Percentiles rank a stretch among this genome's conserved stretches.
phyloP scores from a whole-genome alignment of 2,329 filamentous ascomycete species.

The Pseudogymnoascus sp. region DNA sequence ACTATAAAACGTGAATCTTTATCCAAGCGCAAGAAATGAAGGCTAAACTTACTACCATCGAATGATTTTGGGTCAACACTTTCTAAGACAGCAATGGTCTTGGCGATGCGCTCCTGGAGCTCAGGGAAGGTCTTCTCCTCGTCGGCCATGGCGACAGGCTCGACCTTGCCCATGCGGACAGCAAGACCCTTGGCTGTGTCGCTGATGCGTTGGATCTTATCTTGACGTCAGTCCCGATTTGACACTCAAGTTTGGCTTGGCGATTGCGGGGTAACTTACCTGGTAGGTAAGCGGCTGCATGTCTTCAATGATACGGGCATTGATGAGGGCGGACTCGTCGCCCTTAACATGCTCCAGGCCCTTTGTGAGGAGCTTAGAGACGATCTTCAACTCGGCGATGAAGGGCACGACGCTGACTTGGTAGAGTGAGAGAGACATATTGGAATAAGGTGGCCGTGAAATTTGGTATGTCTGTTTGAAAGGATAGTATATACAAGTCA shows the following conservation, averaged over 20 bases:
- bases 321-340: constrained; percentile 29
- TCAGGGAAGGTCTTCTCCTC: constrained; percentile 43
- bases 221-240: background rate
- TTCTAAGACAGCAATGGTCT: constrained; percentile 41
- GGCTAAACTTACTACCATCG: constrained; percentile 28
- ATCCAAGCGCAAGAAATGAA: background rate
- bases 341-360: constrained; percentile 34
- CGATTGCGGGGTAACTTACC: constrained; percentile 8
- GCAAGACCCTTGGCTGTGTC: constrained; percentile 36
- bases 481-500: background rate
- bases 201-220: constrained; percentile 33
- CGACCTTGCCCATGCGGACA: constrained; percentile 32
- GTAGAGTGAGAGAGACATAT: constrained; percentile 25
- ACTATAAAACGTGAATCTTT: constrained; percentile 11
- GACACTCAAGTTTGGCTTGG: background rate
- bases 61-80: constrained; percentile 35
- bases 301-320: constrained; percentile 38
- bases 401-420: constrained; percentile 35
- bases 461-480: background rate
- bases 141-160: constrained; percentile 31
- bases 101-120: constrained; percentile 40
- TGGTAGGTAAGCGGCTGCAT: constrained; percentile 46
- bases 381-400: constrained; percentile 36
- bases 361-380: constrained; percentile 37
- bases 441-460: background rate